Base-by-base conservation (phyloP, 805 yeast species). In the Jamesozyma piceae region DNA sequence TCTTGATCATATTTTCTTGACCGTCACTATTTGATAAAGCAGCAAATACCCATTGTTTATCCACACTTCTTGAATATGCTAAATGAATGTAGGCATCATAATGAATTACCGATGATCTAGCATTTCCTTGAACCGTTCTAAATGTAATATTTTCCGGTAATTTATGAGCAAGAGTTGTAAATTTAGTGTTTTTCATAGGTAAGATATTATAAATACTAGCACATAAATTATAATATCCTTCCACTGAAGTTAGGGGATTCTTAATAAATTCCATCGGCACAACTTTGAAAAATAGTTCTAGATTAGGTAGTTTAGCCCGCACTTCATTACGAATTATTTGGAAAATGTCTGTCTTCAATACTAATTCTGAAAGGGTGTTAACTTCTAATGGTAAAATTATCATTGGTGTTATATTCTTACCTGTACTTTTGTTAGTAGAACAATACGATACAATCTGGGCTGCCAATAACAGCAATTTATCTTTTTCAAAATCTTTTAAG, bases 21-120 rank as follows among this genome's bases (percentile, higher is more conserved):
- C 95, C 95, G 57, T 74, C 72, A 38, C 89, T 90, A 54, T 90
- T 95, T 0, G 92, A 72, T 94, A 97, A 87, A 0, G 94, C 81
- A 0, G 86, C 94, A 19, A 80, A 77, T 35, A 87, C 71, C 95
- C 96, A 90, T 42, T 76, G 77, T 46, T 78, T 78, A 58, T 89
- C 95, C 3, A 75, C 68, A 0, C 95, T 82, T 41, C 95, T 62
- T 26, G 87, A 86, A 53, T 89, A 90, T 1, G 95, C 87, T 10
- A 92, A 69, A 57, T 92, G 97, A 19, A 90, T 67, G 51, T 78
- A 84, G 1, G 84, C 69, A 53, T 88, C 95, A 42, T 61, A 63
- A 29, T 54, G 55, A n/a, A 59, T 58, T 2, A 50, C 49, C 1
- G 62, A 38, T 1, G 55, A 42, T 27, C 35, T 45, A 39, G 3